Conservation (phyloP, 2,329 filamentous ascomycete species). For the Epicoccum nigrum region DNA sequence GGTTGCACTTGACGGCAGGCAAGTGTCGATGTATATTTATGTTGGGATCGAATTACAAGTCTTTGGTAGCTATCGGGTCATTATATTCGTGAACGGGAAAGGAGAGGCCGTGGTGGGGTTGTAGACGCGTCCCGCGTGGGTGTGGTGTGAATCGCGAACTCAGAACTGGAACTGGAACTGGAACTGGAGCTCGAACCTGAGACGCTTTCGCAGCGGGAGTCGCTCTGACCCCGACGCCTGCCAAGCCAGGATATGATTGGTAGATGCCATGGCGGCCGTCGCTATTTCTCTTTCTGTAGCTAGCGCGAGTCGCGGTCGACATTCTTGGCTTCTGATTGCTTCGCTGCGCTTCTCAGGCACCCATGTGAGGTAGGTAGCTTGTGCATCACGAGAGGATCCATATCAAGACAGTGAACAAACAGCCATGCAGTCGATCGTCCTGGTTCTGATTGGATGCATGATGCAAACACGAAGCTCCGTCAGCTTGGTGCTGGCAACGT, state of each 20-base stretch:
- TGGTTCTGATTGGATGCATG: too few relatives aligned
- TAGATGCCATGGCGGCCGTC: not conserved
- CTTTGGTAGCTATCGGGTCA: conserved; percentile 28
- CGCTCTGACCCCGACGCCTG: conserved; percentile 12
- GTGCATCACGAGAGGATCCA: too few relatives aligned
- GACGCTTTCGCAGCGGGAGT: conserved; percentile 14
- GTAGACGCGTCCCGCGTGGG: conserved; percentile 40
- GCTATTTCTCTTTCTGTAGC: not conserved
- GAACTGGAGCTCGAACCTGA: conserved; percentile 4
- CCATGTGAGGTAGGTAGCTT: not conserved
- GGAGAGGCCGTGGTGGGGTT: conserved; percentile 29
- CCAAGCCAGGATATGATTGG: conserved; percentile 8
- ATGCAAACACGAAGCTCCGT: too few relatives aligned
- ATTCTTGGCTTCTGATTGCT: conserved; percentile 11
- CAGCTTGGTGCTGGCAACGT: too few relatives aligned
- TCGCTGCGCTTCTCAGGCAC: not conserved
- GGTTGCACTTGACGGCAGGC: conserved; percentile 9
- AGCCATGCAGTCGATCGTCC: too few relatives aligned
- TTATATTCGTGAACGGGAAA: conserved; percentile 40
- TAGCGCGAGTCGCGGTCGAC: not conserved
- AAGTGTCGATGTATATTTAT: conserved; percentile 25
- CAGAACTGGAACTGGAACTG: conserved; percentile 32
- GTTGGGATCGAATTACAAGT: conserved; percentile 31
- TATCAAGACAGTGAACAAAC: too few relatives aligned
- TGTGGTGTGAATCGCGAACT: conserved; percentile 36